A percentile compares a stretch with the other conserved stretches of the same genome.
phyloP scores from a whole-genome alignment of 1,284 basidiomycete genomes.

The Bondarzewia mesenterica region DNA sequence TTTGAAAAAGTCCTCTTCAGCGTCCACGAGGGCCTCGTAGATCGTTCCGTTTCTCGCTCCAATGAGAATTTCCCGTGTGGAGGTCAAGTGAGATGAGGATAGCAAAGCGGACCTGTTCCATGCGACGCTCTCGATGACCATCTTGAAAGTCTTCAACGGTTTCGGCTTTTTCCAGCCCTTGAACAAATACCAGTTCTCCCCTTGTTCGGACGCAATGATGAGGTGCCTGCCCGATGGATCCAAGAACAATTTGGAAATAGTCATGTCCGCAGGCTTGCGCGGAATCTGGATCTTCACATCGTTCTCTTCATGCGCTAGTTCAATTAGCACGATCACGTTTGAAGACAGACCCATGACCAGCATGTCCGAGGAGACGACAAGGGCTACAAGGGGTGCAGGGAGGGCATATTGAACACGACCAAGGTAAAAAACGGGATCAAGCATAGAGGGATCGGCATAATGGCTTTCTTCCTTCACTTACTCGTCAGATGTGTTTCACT shows the following conservation, averaged over 20 bases:
- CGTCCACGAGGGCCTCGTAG: constrained; percentile 80
- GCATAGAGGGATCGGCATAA: constrained; percentile 18
- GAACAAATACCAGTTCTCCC: constrained; percentile 92
- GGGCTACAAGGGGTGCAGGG: constrained; percentile 69
- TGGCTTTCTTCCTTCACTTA: constrained; percentile 26
- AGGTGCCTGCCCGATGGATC: constrained; percentile 92
- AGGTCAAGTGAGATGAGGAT: constrained; percentile 55
- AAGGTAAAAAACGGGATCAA: constrained; percentile 73
- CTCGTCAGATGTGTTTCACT: neutral
- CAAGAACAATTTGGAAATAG: constrained; percentile 74
- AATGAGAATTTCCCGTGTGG: constrained; percentile 83
- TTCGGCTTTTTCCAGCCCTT: constrained; percentile 75
- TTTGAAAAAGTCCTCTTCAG: constrained; percentile 89
- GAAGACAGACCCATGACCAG: constrained; percentile 80
- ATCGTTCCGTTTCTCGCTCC: constrained; percentile 81
- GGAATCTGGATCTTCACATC: constrained; percentile 73
- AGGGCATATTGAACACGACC: constrained; percentile 85
- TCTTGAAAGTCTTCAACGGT: constrained; percentile 74
- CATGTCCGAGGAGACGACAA: constrained; percentile 81
- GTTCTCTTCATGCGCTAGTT: constrained; percentile 76
- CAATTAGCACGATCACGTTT: constrained; percentile 76
- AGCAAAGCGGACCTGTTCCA: constrained; percentile 82
- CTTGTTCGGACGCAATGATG: constrained; percentile 77
- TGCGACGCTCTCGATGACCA: constrained; percentile 87
- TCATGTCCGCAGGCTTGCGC: constrained; percentile 61